These are phyloP conservation scores for Priceomyces melissophilus DNA, from an alignment of 805 yeast species.

Conservation along the genomic window DNA sequence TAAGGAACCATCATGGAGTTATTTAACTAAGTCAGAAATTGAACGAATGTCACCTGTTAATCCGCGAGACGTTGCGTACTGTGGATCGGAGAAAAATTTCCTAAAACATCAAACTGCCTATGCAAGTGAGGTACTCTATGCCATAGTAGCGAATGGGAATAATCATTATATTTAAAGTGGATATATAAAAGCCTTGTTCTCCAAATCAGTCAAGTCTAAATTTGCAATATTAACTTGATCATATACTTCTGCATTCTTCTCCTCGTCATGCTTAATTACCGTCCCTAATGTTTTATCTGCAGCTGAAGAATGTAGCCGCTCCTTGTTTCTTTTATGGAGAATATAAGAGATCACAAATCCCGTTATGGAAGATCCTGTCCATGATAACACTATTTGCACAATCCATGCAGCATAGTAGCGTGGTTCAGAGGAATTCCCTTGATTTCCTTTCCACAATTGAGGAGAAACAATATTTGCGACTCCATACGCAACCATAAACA, in stretches of 20 bases:
- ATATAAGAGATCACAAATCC: slow-evolving; percentile 35
- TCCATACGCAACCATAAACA: slow-evolving; percentile 41
- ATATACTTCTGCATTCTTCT: not conserved
- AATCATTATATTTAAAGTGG: slow-evolving; percentile 28
- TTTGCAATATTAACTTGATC: slow-evolving; percentile 19
- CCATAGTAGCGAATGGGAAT: too few relatives aligned
- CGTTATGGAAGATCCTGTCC: slow-evolving; percentile 42
- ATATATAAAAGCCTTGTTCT: slow-evolving; percentile 49
- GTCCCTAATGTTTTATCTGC: not conserved
- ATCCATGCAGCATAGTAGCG: slow-evolving; percentile 37
- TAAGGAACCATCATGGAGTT: too few relatives aligned
- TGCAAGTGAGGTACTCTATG: too few relatives aligned
- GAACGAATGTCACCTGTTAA: too few relatives aligned
- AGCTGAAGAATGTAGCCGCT: slow-evolving; percentile 20
- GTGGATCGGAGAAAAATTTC: too few relatives aligned
- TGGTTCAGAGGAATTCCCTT: slow-evolving; percentile 39
- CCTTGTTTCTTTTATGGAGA: slow-evolving; percentile 41
- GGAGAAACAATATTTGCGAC: slow-evolving; percentile 52
- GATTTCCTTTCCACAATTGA: slow-evolving; percentile 41
- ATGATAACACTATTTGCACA: slow-evolving; percentile 54
- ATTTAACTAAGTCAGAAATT: too few relatives aligned
- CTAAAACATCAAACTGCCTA: too few relatives aligned
- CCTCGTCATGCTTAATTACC: not conserved
- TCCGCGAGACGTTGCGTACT: too few relatives aligned
- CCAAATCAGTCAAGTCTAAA: slow-evolving; percentile 47